Evolutionary conservation across 305 asterid genomes (phyloP), one percentile per base, ranked within the genome.

Genomic region (Solanum chacoense): DNA sequence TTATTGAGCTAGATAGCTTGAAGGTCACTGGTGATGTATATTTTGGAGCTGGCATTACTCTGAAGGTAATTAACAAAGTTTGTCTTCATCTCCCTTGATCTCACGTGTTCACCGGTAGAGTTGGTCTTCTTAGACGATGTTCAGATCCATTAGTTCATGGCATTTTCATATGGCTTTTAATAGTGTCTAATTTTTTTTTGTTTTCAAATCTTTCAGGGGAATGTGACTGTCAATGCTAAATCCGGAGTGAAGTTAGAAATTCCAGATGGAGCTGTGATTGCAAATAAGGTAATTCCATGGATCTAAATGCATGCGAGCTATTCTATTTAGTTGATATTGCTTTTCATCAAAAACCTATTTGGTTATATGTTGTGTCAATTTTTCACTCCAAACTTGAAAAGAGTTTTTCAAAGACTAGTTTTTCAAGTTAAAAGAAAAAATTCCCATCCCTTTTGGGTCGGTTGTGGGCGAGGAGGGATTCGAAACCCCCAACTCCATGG

Each of bases 21-120:
- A 91, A 91, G 91, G 92, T 91, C 88, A n/a, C 67, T 3, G 92
- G 91, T 32, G 91, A 91, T 32, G 91, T 89, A 87, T 89, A 90
- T 87, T 91, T 91, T 84, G 92, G 91, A 87, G 29, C 89, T 67
- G 91, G 85, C 85, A 26, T 91, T 36, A 85, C 89, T 84, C 72
- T 91, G 73, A 91, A 91, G 92, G 92, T 91, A 87, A 42, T 35
- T 31, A 26, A 87, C 35, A 76, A 29, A 86, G n/a, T 10, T 76
- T 34, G 36, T 76, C 71, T 32, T 36, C 45, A 29, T 55, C 28
- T 45, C 34, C 32, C 45, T 83, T 50, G 87, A 83, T 3, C 42
- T 83, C 31, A 31, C 11, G 40, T 31, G 42, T 83, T 83, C 31
- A 50, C 73, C 11, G 16, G 42, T 50, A 10, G 40, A 50, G 40